Percentiles rank a stretch among this genome's conserved stretches.
Evolutionary conservation across 2,329 filamentous ascomycete species (phyloP).

Genomic region (Xylariaceae sp.): DNA sequence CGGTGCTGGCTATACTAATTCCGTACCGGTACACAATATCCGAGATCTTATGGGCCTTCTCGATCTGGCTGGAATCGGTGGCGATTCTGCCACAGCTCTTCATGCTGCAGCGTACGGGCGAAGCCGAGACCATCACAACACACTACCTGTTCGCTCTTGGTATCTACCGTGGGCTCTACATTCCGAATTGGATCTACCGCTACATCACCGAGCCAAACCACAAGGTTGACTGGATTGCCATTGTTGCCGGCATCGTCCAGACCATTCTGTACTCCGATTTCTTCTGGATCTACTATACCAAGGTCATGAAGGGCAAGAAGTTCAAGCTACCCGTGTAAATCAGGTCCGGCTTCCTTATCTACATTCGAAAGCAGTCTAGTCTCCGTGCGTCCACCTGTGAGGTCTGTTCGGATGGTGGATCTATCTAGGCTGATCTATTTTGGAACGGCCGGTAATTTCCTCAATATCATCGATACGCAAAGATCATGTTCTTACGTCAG

Average conservation of each 20-base stretch:
- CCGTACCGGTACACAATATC: conserved; percentile 76
- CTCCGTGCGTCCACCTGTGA: neutral
- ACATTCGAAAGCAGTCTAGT: neutral
- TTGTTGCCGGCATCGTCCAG: conserved; percentile 85
- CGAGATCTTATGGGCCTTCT: conserved; percentile 96
- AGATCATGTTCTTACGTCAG: neutral
- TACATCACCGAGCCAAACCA: conserved; percentile 70
- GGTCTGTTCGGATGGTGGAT: neutral
- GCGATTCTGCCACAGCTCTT: conserved; percentile 96
- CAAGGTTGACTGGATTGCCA: conserved; percentile 76
- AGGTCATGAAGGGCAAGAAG: conserved; percentile 84
- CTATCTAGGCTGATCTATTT: neutral
- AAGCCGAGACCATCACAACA: conserved; percentile 98
- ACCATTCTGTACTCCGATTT: conserved; percentile 97
- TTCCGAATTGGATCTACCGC: conserved; percentile 96
- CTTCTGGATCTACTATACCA: conserved; percentile 99
- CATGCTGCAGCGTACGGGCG: conserved; percentile 94
- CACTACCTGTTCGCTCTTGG: conserved; percentile 96
- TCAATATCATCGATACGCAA: neutral
- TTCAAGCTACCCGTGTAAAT: conserved; percentile 75
- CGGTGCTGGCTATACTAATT: conserved; percentile 71
- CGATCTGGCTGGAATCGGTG: conserved; percentile 95
- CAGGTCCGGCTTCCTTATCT: neutral
- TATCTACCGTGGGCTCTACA: conserved; percentile 87
- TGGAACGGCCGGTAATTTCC: neutral